Evolutionary conservation across 331 rosid genomes (phyloP), one percentile per base, ranked within the genome.

Genomic region (Cydonia oblonga): DNA sequence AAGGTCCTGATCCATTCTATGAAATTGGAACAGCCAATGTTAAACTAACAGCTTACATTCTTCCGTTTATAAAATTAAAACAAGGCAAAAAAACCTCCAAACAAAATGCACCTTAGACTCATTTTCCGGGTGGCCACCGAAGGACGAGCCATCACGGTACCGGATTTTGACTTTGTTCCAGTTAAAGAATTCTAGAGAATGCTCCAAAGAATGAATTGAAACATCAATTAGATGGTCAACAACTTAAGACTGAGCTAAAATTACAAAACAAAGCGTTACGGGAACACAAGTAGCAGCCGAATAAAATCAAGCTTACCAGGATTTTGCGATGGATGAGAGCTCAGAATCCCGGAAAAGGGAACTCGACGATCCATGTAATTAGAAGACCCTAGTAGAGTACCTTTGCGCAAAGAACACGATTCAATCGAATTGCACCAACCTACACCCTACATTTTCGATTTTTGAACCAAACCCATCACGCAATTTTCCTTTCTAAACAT

Each of bases 141-240:
- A 86, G 56, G 98, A 93, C 13, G 97, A 96, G 8, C 97, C 98
- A 57, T 93, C 98, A 80, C 98, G 90, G 69, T 93, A 93, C 57
- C 98, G 91, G 71, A 93, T 80, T 84, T 82, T 89, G 86, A 93
- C 93, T 82, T 89, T 93, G 84, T 93, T 93, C 98, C 98, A 90
- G 84, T 88, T 90, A 81, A 81, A 93, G 84, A 93, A 93, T 68
- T 93, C 98, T 93, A 82, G 71, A 77, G 49, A 83, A 72, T 18
- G 77, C 74, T 80, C 82, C 66, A n/a, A 75, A 51, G 74, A 75
- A 66, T 70, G 32, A 78, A 38, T 19, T 25, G 62, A 35, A 57
- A 23, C 56, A 33, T 56, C 16, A 57, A 57, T 35, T 15, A 16
- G 10, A 52, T 15, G 20, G 6, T 22, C n/a, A 7, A 60, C 65